Evolutionary conservation across 352 stramenopile genomes (phyloP).

Genomic region (Aphanomyces astaci): DNA sequence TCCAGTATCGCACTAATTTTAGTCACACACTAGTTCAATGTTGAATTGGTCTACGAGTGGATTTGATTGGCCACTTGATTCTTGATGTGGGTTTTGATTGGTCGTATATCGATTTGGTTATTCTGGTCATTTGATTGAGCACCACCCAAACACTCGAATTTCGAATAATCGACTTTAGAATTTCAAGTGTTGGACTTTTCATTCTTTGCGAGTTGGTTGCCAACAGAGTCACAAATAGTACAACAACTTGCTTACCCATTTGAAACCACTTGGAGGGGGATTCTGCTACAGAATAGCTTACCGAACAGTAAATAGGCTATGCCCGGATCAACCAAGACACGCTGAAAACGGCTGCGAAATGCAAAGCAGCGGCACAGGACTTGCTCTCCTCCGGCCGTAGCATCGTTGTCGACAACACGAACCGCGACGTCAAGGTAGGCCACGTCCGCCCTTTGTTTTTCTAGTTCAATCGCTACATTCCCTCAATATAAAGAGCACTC

Average conservation of each 20-base stretch:
- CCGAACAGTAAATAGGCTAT: constrained; percentile 32
- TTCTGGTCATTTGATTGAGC: too few species aligned
- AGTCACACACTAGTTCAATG: too few species aligned
- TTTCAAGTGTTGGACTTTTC: not conserved
- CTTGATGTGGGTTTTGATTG: too few species aligned
- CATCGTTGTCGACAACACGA: constrained; percentile 83
- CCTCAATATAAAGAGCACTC: too few species aligned
- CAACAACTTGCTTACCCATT: too few species aligned
- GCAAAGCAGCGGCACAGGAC: constrained; percentile 52
- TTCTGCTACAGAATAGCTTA: constrained; percentile 28
- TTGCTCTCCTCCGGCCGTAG: constrained; percentile 51
- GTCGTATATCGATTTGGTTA: too few species aligned
- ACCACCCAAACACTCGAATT: not conserved
- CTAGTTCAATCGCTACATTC: not conserved
- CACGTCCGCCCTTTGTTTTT: constrained; percentile 10
- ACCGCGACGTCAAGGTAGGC: constrained; percentile 41
- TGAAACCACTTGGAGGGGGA: too few species aligned
- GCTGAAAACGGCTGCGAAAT: constrained; percentile 68
- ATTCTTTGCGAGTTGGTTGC: too few species aligned
- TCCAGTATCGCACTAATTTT: too few species aligned
- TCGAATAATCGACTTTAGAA: not conserved
- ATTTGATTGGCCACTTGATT: too few species aligned
- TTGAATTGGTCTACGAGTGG: too few species aligned
- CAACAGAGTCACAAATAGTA: too few species aligned
- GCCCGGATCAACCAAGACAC: constrained; percentile 77